Conservation (phyloP, 2,329 filamentous ascomycete species). For the Magnaporthiopsis poae region DNA sequence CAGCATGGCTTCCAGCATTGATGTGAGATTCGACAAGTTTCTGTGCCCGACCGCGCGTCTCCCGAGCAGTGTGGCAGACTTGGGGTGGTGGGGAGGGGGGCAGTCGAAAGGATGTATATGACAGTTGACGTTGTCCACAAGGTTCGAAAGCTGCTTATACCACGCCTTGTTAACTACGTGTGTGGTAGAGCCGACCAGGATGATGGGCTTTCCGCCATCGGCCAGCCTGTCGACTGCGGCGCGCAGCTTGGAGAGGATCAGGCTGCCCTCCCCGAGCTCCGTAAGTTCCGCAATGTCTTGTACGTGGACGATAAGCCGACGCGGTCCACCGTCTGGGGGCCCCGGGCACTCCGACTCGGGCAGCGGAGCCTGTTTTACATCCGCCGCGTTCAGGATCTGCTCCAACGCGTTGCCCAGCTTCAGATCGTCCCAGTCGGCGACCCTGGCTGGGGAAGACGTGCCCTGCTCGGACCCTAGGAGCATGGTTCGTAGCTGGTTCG, state of each 20-base stretch:
- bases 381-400: slow-evolving; percentile 41
- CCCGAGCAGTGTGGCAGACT: background rate
- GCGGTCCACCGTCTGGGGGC: background rate
- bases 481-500: background rate
- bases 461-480: background rate
- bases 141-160: slow-evolving; percentile 20
- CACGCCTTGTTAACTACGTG: slow-evolving; percentile 25
- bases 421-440: slow-evolving; percentile 46
- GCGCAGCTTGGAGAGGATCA: slow-evolving; percentile 61
- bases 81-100: slow-evolving; percentile 14
- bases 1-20: slow-evolving; percentile 34
- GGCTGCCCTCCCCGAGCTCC: slow-evolving; percentile 56
- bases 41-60: slow-evolving; percentile 21
- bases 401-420: slow-evolving; percentile 51
- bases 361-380: slow-evolving; percentile 23
- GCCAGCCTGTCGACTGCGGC: slow-evolving; percentile 63
- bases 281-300: slow-evolving; percentile 73
- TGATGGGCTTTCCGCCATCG: slow-evolving; percentile 58
- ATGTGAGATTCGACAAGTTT: slow-evolving; percentile 38
- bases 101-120: background rate
- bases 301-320: slow-evolving; percentile 62
- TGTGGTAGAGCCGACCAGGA: slow-evolving; percentile 65
- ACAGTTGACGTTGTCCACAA: slow-evolving; percentile 9
- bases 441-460: background rate
- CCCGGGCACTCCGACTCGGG: slow-evolving; percentile 11